phyloP scores from a whole-genome alignment of 1,139 yeast species.

The Saccharomyces uvarum region DNA sequence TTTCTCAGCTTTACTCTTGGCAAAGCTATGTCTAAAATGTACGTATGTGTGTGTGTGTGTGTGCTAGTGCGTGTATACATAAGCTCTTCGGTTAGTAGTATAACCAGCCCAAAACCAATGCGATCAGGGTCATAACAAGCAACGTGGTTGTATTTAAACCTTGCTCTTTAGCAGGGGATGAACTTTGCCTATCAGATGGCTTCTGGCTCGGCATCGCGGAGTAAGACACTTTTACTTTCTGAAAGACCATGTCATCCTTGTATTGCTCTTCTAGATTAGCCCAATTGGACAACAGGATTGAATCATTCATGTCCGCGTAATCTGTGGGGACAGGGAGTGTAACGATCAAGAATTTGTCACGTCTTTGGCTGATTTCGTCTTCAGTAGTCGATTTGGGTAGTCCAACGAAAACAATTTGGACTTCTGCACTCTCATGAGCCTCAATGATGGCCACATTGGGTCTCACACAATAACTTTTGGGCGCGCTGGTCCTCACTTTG shows the following conservation, averaged over 20 bases:
- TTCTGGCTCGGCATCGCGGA: conserved; percentile 21
- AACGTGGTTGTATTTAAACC: conserved; percentile 40
- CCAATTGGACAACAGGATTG: conserved; percentile 53
- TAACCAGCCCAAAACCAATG: conserved; percentile 52
- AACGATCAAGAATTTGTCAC: conserved; percentile 86
- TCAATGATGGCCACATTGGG: conserved; percentile 79
- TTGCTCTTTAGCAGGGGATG: background rate
- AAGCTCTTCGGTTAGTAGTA: conserved; percentile 34
- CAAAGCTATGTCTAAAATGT: too few relatives aligned
- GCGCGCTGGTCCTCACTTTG: conserved; percentile 96
- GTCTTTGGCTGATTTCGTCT: conserved; percentile 51
- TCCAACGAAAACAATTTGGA: conserved; percentile 79
- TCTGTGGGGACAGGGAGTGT: conserved; percentile 45
- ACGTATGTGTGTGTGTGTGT: too few relatives aligned
- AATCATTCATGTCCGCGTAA: conserved; percentile 34
- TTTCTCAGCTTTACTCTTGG: background rate
- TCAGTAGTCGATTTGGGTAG: conserved; percentile 62
- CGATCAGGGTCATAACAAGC: conserved; percentile 45
- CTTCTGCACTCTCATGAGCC: conserved; percentile 66
- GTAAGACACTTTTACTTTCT: conserved; percentile 72
- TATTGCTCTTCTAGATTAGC: conserved; percentile 53
- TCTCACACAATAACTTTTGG: conserved; percentile 87
- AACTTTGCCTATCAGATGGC: background rate
- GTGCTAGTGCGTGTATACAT: too few relatives aligned
- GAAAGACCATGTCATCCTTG: conserved; percentile 51